Evolutionary conservation across 1,284 basidiomycete genomes (phyloP).

Genomic region (Sphaerobolus stellatus): DNA sequence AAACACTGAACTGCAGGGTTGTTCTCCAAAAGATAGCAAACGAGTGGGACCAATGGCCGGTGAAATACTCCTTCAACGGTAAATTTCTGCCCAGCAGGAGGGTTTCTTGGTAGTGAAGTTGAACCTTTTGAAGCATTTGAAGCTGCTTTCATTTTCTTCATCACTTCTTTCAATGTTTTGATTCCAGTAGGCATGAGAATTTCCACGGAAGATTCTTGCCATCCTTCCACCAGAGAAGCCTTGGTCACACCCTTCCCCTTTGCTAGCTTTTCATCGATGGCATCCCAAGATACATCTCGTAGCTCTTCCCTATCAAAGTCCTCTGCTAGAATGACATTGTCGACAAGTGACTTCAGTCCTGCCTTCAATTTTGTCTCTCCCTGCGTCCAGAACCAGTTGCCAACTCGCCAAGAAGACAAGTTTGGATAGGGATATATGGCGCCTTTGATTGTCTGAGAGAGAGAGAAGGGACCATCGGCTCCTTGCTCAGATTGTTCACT

Average conservation of each 20-base stretch:
- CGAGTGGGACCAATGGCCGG: constrained; percentile 12
- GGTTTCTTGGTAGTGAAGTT: too few relatives aligned
- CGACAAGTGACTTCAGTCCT: neutral
- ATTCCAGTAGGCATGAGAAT: constrained; percentile 22
- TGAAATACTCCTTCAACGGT: neutral
- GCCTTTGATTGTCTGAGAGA: neutral
- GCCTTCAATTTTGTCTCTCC: neutral
- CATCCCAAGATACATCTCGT: neutral
- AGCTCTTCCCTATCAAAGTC: neutral
- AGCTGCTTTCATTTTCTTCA: neutral
- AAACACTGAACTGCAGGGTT: constrained; percentile 1
- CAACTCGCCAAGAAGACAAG: neutral
- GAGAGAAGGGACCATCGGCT: neutral
- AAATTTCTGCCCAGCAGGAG: neutral
- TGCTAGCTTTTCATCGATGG: neutral
- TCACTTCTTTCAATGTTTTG: neutral
- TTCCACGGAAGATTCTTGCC: constrained; percentile 14
- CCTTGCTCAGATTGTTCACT: neutral
- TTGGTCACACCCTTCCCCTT: neutral
- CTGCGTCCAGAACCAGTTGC: neutral
- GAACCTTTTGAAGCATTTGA: too few relatives aligned
- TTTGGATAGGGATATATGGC: neutral
- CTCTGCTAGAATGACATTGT: neutral
- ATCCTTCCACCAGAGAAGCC: constrained; percentile 12
- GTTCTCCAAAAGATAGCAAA: neutral